These are phyloP conservation scores for Trametes meyenii DNA, from an alignment of 768 basidiomycete genomes.

Conservation along the genomic window DNA sequence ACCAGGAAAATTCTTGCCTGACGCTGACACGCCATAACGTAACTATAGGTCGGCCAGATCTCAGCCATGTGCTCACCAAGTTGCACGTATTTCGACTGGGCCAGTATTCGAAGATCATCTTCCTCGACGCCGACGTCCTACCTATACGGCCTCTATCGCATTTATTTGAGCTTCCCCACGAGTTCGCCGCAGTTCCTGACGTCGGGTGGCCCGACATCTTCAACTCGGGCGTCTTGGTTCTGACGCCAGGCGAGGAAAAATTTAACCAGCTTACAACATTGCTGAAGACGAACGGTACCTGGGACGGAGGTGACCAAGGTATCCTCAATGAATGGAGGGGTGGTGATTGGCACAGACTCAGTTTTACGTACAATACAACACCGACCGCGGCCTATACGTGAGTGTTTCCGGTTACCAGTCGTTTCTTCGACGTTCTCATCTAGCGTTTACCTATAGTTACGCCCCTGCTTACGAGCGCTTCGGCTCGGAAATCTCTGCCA, in stretches of 20 bases:
- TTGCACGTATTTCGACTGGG: conserved; percentile 92
- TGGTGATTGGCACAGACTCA: conserved; percentile 86
- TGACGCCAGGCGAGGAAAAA: conserved; percentile 80
- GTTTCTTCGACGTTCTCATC: conserved; percentile 10
- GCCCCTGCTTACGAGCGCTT: conserved; percentile 96
- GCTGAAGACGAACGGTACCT: conserved; percentile 78
- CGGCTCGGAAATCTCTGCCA: conserved; percentile 80
- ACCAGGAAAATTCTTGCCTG: neutral
- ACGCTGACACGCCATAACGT: neutral
- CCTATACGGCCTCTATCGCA: conserved; percentile 88
- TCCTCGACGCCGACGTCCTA: conserved; percentile 91
- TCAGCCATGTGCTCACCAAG: conserved; percentile 93
- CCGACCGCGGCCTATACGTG: conserved; percentile 96
- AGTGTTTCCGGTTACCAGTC: conserved; percentile 38
- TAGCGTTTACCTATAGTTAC: conserved; percentile 55
- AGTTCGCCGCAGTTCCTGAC: conserved; percentile 94
- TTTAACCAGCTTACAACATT: conserved; percentile 75
- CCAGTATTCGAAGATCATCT: conserved; percentile 84
- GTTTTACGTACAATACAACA: conserved; percentile 98
- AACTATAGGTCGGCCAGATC: conserved; percentile 84
- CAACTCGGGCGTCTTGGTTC: conserved; percentile 94
- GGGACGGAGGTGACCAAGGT: conserved; percentile 99
- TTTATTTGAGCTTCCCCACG: conserved; percentile 80
- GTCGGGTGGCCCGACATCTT: conserved; percentile 99
- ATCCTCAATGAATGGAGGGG: conserved; percentile 95